Base-by-base conservation (phyloP, 306 rosid genomes). In the Oxytropis ochrocephala region DNA sequence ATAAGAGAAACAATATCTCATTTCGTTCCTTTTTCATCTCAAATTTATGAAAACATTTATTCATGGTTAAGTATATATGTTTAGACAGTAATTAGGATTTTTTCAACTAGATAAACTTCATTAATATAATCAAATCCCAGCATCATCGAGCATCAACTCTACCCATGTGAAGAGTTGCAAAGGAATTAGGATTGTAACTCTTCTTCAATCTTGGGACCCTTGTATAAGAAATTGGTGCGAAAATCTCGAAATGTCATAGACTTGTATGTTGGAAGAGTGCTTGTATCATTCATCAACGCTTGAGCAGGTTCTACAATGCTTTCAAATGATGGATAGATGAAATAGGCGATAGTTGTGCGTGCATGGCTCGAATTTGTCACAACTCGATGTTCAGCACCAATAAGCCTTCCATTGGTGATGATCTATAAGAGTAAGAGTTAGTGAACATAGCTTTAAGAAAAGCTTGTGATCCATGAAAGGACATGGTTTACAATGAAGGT, bases 301-400 rank as follows among this genome's bases (percentile, higher is more conserved):
- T 82, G 61, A 73, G 85, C 87, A 1, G 95, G 92, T 69, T 81
- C 81, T 46, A 91, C 55, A 11, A 70, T 9, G 46, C 39, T 84
- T 43, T 89, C 86, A 17, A 60, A 59, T 3, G 82, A 85, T 19
- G 95, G 97, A 70, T 83, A 85, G 3, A 86, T 49, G 13, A 91
- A 83, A 65, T 79, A 83, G 0, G 83, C 83, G 46, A 73, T 47
- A 7, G 80, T 83, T 56, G 88, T 87, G 27, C 97, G 73, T 54
- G 85, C 69, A 35, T 2, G 57, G 6, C 38, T 76, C 3, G 92
- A 74, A 69, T 88, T 91, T 24, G 91, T 86, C 73, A 85, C 90
- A 18, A 33, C 96, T 19, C 96, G 9, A 49, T 91, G 96, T 47
- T 83, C 85, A 5, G 79, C 86, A n/a, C 88, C 93, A 50, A 80